Evolutionary conservation across 2,329 filamentous ascomycete species (phyloP).

Genomic region (Colletotrichum sp.): DNA sequence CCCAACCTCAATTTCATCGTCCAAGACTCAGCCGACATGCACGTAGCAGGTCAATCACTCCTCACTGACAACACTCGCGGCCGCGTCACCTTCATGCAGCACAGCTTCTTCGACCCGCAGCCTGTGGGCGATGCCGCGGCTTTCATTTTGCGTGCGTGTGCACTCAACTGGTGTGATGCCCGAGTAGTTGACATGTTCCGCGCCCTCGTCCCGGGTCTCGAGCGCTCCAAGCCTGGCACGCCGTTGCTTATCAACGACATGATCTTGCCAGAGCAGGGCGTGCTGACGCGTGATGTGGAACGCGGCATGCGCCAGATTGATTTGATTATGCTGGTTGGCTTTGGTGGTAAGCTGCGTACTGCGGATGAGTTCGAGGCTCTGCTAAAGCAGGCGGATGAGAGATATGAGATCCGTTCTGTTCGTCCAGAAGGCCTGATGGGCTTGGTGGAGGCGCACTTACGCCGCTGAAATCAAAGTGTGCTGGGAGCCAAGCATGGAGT

Average conservation of each 20-base stretch:
- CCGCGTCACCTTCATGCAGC: conserved; percentile 23
- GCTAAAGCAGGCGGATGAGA: not conserved
- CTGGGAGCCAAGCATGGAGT: not conserved
- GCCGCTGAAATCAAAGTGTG: not conserved
- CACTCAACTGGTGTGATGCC: conserved; percentile 27
- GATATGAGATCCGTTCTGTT: not conserved
- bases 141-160: conserved; percentile 29
- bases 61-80: conserved; percentile 8
- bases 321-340: conserved; percentile 28
- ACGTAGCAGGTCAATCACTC: conserved; percentile 20
- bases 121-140: conserved; percentile 18
- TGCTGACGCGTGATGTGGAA: conserved; percentile 9
- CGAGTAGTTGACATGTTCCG: conserved; percentile 28
- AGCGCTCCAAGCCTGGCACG: conserved; percentile 21
- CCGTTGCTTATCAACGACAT: conserved; percentile 28
- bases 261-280: conserved; percentile 20
- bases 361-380: conserved; percentile 19
- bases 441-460: not conserved
- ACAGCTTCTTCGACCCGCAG: conserved; percentile 31
- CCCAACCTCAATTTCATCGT: conserved; percentile 28
- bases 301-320: conserved; percentile 26
- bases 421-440: not conserved
- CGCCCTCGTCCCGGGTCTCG: conserved; percentile 27
- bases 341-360: conserved; percentile 29
- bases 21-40: conserved; percentile 27